Conservation (phyloP, 2,329 filamentous ascomycete species). For the Dichotomopilus funicola region DNA sequence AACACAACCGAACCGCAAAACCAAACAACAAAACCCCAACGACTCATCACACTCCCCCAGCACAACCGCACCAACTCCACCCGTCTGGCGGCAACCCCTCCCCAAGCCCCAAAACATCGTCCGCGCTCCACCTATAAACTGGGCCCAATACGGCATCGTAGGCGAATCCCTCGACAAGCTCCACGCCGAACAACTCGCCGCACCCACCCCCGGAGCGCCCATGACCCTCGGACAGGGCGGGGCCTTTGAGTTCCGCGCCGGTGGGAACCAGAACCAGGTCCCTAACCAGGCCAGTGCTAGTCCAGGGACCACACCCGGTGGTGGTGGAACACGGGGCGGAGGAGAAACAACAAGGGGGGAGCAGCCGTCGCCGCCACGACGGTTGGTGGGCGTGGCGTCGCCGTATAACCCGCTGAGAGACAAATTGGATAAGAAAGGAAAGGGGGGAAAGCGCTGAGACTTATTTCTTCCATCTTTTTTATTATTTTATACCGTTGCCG, state of each 20-base stretch:
- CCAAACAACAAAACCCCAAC: slow-evolving; percentile 2
- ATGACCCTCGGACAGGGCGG: slow-evolving; percentile 36
- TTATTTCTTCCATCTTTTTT: background rate
- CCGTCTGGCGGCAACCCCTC: slow-evolving; percentile 52
- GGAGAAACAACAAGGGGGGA: too few relatives aligned
- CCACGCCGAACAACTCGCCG: slow-evolving; percentile 68
- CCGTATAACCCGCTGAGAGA: slow-evolving; percentile 51
- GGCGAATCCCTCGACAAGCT: slow-evolving; percentile 78
- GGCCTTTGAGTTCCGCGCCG: slow-evolving; percentile 41
- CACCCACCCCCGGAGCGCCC: slow-evolving; percentile 53
- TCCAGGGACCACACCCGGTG: too few relatives aligned
- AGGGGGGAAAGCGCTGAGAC: slow-evolving; percentile 26
- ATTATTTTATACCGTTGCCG: too few relatives aligned
- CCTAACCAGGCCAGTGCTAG: background rate
- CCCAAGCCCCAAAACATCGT: slow-evolving; percentile 77
- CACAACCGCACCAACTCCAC: background rate
- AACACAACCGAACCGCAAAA: background rate
- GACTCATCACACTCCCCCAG: background rate
- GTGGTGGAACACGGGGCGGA: too few relatives aligned
- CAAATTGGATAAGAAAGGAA: slow-evolving; percentile 35
- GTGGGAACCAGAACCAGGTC: background rate
- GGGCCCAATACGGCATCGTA: slow-evolving; percentile 88
- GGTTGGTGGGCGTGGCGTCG: slow-evolving; percentile 46
- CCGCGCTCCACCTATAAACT: slow-evolving; percentile 84
- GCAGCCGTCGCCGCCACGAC: slow-evolving; percentile 33